Evolutionary conservation across 1,139 yeast species (phyloP), one percentile per base, ranked within the genome.

Genomic region (Blastobotrys indianensis): DNA sequence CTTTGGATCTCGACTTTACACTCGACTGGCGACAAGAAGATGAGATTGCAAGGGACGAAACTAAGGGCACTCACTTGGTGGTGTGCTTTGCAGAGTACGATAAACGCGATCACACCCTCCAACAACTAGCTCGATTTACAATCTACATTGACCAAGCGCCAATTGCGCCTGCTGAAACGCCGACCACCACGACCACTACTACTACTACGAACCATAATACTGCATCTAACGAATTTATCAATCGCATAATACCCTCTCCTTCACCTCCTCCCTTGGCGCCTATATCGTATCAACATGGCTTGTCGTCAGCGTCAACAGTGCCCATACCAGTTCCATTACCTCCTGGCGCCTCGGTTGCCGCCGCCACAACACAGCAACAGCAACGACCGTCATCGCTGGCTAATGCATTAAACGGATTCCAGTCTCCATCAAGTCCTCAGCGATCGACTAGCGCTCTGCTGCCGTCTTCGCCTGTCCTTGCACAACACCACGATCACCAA

Each of bases 41-140:
- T 20, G 41, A 50, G 17, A 57, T 61, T 9, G 42, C 20, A 29
- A 37, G 5, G 17, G 23, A 38, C 5, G 35, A 42, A 38, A 46
- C 37, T 33, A 46, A 52, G 37, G 60, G 68, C 30, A 49, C 51
- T 51, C 58, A 53, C 38, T 47, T 50, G 5, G 53, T 53, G 16
- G 54, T 59, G 31, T 61, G 66, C 39, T 68, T 68, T 48, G 70
- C 70, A 10, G 72, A 68, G 49, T 68, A 68, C 52, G 66, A 58
- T 49, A 67, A 65, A 45, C 56, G 62, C n/a, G 62, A 62, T 16
- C 71, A 68, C 46, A 54, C 56, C 4, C 54, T 68, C 20, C 55
- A 58, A 16, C 63, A 59, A 13, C 56, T 68, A 30, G 66, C 64
- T 3, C 51, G 61, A 23, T 66, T 68, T 49, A 50, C 64, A 2